A percentile compares a stretch with the other conserved stretches of the same genome.
Conservation (phyloP, 805 yeast genomes). For the Teunomyces pallodes region DNA sequence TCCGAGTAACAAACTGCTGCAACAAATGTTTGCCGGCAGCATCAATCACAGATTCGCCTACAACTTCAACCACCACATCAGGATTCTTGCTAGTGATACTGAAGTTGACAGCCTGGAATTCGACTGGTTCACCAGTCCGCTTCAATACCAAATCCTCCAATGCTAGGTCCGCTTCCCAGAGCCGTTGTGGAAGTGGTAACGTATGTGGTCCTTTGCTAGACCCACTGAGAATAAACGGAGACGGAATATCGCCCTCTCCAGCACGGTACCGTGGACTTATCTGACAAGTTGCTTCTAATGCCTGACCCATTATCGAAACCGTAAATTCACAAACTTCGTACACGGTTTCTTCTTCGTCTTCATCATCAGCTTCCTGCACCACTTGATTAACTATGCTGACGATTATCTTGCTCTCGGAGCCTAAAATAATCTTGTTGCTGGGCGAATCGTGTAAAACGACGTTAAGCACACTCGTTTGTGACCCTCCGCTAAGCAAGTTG, state of each 20-base stretch:
- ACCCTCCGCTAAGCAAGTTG: conserved; percentile 9
- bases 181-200: conserved; percentile 31
- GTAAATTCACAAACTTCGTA: conserved; percentile 22
- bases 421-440: conserved; percentile 5
- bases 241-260: conserved; percentile 32
- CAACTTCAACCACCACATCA: conserved; percentile 22
- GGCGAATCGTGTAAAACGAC: conserved; percentile 23
- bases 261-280: conserved; percentile 29
- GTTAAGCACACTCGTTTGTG: conserved; percentile 14
- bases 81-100: conserved; percentile 23
- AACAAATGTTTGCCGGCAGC: not conserved
- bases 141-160: conserved; percentile 2
- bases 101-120: conserved; percentile 15
- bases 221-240: conserved; percentile 29
- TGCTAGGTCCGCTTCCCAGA: conserved; percentile 22
- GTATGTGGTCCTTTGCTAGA: conserved; percentile 8
- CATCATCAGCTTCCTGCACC: conserved; percentile 14
- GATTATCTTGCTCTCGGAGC: conserved; percentile 9
- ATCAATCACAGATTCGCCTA: conserved; percentile 4
- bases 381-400: conserved; percentile 26
- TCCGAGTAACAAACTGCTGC: conserved; percentile 32
- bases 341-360: conserved; percentile 12
- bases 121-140: conserved; percentile 11
- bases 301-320: conserved; percentile 23
- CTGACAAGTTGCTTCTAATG: conserved; percentile 20